These are phyloP conservation scores for Hippophae rhamnoides DNA, from an alignment of 306 rosid species.

Conservation along the genomic window DNA sequence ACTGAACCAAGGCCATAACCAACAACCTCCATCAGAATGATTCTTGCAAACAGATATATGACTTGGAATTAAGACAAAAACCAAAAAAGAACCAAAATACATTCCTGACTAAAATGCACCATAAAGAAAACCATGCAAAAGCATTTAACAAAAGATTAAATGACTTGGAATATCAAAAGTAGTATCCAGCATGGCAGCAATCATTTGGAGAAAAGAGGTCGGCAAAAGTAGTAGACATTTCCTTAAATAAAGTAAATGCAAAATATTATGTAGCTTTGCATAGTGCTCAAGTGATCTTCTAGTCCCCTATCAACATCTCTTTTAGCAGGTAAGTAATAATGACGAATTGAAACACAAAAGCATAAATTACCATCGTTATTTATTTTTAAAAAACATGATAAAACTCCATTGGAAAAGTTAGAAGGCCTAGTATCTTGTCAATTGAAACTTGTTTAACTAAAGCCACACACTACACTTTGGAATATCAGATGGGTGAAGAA, in stretches of 20 bases:
- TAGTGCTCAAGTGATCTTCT: background rate
- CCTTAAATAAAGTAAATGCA: background rate
- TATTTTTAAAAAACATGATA: too few species aligned
- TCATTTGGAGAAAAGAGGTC: background rate
- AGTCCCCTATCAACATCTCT: background rate
- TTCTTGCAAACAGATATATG: constrained; percentile 37
- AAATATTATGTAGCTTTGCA: background rate
- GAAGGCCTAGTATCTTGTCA: too few species aligned
- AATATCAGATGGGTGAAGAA: too few species aligned
- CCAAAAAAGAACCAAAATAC: constrained; percentile 14
- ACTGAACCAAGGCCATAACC: constrained; percentile 39
- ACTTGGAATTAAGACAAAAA: constrained; percentile 36
- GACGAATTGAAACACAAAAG: background rate
- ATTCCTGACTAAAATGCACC: constrained; percentile 9
- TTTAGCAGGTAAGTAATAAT: constrained; percentile 1
- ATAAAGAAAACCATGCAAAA: background rate
- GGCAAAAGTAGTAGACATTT: background rate
- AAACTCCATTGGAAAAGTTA: too few species aligned
- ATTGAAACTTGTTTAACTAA: too few species aligned
- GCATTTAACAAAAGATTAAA: constrained; percentile 1
- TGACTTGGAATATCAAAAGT: background rate
- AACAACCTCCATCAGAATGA: constrained; percentile 41
- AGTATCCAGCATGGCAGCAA: background rate
- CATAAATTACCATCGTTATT: too few species aligned
- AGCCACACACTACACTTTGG: too few species aligned